These are phyloP conservation scores for Cenchrus americanus DNA, from an alignment of 176 grass and related monocot genomes.

Conservation along the genomic window DNA sequence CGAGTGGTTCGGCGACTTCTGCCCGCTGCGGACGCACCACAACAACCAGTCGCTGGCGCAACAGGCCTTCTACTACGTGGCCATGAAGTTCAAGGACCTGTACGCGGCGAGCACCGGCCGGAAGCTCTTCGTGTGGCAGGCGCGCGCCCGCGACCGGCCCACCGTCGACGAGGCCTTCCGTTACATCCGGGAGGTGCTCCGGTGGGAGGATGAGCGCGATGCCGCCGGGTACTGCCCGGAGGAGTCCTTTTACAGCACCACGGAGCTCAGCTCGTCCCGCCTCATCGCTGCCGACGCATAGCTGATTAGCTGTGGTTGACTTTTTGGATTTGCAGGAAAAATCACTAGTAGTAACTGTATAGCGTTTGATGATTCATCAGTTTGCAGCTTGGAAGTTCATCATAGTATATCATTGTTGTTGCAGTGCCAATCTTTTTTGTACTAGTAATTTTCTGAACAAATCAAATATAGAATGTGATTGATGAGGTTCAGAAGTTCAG, in stretches of 20 bases:
- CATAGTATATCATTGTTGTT: neutral
- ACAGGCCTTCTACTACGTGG: constrained; percentile 92
- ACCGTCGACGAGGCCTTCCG: constrained; percentile 81
- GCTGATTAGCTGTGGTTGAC: neutral
- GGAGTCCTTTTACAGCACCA: constrained; percentile 92
- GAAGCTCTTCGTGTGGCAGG: constrained; percentile 94
- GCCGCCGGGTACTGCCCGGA: constrained; percentile 57
- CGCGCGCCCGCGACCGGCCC: constrained; percentile 64
- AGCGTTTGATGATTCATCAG: neutral
- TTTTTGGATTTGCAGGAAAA: neutral
- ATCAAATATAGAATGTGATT: constrained; percentile 13
- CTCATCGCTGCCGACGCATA: constrained; percentile 62
- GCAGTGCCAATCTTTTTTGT: neutral
- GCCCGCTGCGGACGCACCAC: constrained; percentile 70
- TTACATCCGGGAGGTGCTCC: constrained; percentile 80
- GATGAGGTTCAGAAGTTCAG: neutral
- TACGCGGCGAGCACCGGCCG: constrained; percentile 55
- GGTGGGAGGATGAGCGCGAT: constrained; percentile 89
- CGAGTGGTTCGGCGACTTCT: constrained; percentile 88
- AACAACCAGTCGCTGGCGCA: constrained; percentile 86
- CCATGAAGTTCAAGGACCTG: constrained; percentile 90
- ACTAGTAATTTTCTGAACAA: constrained; percentile 10
- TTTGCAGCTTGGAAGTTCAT: constrained; percentile 12
- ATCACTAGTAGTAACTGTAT: constrained; percentile 28
- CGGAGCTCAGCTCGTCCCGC: constrained; percentile 81